These are phyloP conservation scores for Hippophae rhamnoides DNA, from an alignment of 306 rosid genomes.

Conservation along the genomic window DNA sequence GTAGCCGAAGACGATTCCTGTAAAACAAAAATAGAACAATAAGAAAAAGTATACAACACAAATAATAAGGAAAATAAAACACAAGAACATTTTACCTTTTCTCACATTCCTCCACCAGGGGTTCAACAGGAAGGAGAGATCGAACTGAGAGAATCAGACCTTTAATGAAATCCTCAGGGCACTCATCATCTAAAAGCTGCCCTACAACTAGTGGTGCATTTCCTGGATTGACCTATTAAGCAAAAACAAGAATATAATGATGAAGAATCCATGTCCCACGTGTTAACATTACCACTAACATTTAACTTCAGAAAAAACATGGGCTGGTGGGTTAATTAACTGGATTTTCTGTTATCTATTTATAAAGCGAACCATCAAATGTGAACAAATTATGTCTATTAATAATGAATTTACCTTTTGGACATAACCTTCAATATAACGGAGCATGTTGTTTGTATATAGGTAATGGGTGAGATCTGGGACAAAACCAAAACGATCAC, in stretches of 20 bases:
- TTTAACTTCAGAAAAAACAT: not conserved
- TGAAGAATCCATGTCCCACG: not conserved
- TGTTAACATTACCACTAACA: not conserved
- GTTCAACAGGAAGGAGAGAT: constrained; percentile 93
- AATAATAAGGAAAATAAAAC: constrained; percentile 1
- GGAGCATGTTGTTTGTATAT: constrained; percentile 93
- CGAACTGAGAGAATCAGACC: constrained; percentile 97
- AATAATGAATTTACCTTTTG: constrained; percentile 62
- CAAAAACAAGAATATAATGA: not conserved
- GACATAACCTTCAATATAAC: constrained; percentile 97
- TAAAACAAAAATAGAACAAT: constrained; percentile 16
- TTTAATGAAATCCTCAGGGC: constrained; percentile 97
- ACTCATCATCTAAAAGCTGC: constrained; percentile 96
- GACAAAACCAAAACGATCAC: constrained; percentile 97
- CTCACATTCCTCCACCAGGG: constrained; percentile 91
- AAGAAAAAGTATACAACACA: constrained; percentile 17
- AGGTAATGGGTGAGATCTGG: constrained; percentile 94
- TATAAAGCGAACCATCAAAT: not conserved
- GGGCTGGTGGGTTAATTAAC: not conserved
- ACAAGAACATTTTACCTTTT: constrained; percentile 50
- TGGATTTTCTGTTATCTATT: not conserved
- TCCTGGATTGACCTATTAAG: constrained; percentile 87
- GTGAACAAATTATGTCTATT: not conserved
- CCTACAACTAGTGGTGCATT: constrained; percentile 97
- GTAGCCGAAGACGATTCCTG: constrained; percentile 93